Evolutionary conservation across 2,329 filamentous ascomycete genomes (phyloP).

Genomic region (Apiospora malaysiana): DNA sequence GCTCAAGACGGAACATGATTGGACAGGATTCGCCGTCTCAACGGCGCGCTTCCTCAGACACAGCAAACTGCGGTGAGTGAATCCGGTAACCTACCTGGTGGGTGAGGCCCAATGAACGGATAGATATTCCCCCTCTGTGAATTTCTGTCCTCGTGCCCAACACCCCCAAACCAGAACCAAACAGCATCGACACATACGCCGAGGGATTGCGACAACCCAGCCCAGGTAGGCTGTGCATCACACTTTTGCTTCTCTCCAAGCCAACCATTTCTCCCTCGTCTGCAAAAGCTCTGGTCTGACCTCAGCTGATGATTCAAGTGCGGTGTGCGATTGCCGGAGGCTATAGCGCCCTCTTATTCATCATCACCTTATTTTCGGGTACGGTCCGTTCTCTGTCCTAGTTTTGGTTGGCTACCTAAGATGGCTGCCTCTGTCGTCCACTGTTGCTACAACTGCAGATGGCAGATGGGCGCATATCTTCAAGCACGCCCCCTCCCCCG

Average conservation of each 20-base stretch:
- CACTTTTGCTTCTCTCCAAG: background rate
- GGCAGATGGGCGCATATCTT: background rate
- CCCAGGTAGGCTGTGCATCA: background rate
- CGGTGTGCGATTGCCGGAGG: background rate
- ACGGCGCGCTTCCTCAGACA: constrained; percentile 15
- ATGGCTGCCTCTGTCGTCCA: no score
- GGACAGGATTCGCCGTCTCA: background rate
- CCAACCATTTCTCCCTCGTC: constrained; percentile 1
- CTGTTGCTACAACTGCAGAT: background rate
- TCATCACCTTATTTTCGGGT: background rate
- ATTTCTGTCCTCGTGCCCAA: background rate
- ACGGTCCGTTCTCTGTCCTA: background rate
- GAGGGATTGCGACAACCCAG: background rate
- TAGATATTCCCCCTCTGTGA: background rate
- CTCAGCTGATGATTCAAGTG: constrained; percentile 7
- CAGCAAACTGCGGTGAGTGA: constrained; percentile 10
- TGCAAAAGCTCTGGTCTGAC: background rate
- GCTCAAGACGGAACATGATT: background rate
- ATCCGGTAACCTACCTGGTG: background rate
- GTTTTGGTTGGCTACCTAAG: background rate
- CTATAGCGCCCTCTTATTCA: background rate
- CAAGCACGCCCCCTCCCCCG: background rate
- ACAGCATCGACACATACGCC: background rate
- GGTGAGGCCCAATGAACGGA: background rate
- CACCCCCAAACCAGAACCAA: background rate